Base-by-base conservation (phyloP, 2,329 filamentous ascomycete genomes). In the Ceratocystis papillata region DNA sequence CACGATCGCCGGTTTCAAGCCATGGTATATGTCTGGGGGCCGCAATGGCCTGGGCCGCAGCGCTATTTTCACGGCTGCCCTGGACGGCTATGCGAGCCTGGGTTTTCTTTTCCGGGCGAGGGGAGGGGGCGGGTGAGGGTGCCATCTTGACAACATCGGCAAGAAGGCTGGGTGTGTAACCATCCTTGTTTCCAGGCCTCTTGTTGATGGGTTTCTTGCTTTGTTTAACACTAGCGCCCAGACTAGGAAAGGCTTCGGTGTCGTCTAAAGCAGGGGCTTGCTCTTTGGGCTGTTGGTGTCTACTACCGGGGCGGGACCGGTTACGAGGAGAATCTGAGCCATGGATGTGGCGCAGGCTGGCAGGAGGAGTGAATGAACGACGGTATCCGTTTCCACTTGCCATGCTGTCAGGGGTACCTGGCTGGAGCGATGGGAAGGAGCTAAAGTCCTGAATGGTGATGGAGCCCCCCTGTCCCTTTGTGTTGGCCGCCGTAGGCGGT, bases 141-240 rank as follows among this genome's bases (percentile, higher is more conserved):
- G 90, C 89, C 89, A 96, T 95, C 74, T 93, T 94, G 67, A 97
- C 91, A 67, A 97, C 88, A 75, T 97, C 94, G 45, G 93, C 93
- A 63, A 99, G 79, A 22, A 90, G 96, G 72, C 85, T 90, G 1
- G 90, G 86, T 0, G 79, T 75, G 33, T 81, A 80, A 68, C 83
- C 86, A 68, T 90, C 87, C 72, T 88, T 90, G 73, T 96, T 90
- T 0, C 89, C 88, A 60, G 90, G 90, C 67, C 92, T 85, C 76
- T 96, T 96, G 45, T 91, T 92, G 73, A 96, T 90, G 73, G 96
- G 90, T 73, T 96, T 96, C 77, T 96, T 96, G 65, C 84, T 86
- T 64, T 85, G 84, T 74, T 94, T 94, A 30, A 81, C 78, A 22
- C 83, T 83, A 63, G 84, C 88, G 5, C 90, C 90, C 2, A 99